phyloP scores from a whole-genome alignment of 2,329 filamentous ascomycete species.

The Acephala macrosclerotiorum region DNA sequence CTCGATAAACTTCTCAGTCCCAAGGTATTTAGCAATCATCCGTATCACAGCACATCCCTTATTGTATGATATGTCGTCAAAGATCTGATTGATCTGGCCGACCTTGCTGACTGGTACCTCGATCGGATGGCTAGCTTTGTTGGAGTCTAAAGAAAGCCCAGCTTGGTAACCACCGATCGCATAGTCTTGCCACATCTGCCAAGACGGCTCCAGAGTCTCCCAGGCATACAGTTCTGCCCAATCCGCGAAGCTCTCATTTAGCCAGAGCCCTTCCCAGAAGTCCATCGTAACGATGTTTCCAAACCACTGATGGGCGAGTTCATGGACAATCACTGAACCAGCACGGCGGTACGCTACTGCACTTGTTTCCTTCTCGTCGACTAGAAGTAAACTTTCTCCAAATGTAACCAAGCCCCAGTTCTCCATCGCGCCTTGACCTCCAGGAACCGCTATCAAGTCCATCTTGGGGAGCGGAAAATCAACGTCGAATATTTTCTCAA shows the following conservation, averaged over 20 bases:
- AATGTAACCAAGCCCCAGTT: conserved; percentile 79
- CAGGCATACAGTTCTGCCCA: conserved; percentile 52
- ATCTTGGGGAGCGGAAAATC: conserved; percentile 76
- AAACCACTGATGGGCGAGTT: conserved; percentile 79
- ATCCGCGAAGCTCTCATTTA: conserved; percentile 77
- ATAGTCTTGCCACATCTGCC: conserved; percentile 23
- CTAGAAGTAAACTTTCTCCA: conserved; percentile 55
- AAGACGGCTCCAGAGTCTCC: conserved; percentile 23
- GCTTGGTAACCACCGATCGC: conserved; percentile 21
- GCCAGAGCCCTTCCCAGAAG: conserved; percentile 77
- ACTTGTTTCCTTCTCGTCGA: conserved; percentile 13
- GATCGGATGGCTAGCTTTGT: conserved; percentile 26
- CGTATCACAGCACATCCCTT: conserved; percentile 76
- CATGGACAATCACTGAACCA: conserved; percentile 67
- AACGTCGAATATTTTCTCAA: conserved; percentile 74
- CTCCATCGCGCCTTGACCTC: conserved; percentile 76
- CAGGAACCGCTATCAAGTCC: conserved; percentile 78
- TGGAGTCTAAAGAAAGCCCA: conserved; percentile 28
- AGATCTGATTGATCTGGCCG: conserved; percentile 68
- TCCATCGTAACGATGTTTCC: conserved; percentile 79
- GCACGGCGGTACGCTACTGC: conserved; percentile 13
- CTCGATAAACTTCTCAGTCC: conserved; percentile 73
- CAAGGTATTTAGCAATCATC: conserved; percentile 76
- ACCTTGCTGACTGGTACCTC: conserved; percentile 24
- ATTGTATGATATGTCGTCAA: conserved; percentile 76